Evolutionary conservation across 2,329 filamentous ascomycete genomes (phyloP).

Genomic region (Xylaria sp.): DNA sequence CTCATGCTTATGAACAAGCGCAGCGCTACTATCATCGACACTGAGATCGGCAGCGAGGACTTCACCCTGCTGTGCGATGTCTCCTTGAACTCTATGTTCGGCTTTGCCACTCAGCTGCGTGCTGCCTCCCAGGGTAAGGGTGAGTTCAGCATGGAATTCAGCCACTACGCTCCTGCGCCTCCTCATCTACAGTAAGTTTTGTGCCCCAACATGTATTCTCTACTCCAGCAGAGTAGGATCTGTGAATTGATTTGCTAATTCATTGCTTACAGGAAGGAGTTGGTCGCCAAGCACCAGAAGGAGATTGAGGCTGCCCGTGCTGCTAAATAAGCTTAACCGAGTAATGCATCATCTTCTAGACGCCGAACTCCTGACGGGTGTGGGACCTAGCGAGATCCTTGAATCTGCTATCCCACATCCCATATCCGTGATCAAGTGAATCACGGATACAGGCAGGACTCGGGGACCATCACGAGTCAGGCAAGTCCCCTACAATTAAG

Average conservation of each 20-base stretch:
- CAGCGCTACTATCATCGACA: conserved; percentile 90
- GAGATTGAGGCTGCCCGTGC: conserved; percentile 44
- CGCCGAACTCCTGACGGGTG: neutral
- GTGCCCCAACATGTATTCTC: neutral
- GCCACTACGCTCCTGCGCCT: conserved; percentile 84
- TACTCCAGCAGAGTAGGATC: conserved; percentile 1
- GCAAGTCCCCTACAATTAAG: neutral
- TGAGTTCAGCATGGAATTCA: conserved; percentile 98
- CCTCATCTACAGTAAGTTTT: conserved; percentile 76
- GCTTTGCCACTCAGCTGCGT: conserved; percentile 84
- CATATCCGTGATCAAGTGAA: neutral
- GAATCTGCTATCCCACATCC: neutral
- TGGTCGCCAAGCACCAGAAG: conserved; percentile 54
- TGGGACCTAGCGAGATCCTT: neutral
- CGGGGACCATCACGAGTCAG: neutral
- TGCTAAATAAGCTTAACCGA: conserved; percentile 10
- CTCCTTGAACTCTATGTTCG: conserved; percentile 95
- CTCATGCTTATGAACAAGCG: conserved; percentile 96
- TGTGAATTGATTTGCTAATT: conserved; percentile 18
- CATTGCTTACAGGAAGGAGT: conserved; percentile 46
- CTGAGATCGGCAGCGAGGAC: conserved; percentile 87
- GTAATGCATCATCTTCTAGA: neutral
- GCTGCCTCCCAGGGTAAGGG: conserved; percentile 97
- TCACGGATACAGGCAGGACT: neutral
- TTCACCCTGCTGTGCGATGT: conserved; percentile 91